phyloP scores from a whole-genome alignment of 805 yeast genomes.

The Hermanozyma aechmeae region DNA sequence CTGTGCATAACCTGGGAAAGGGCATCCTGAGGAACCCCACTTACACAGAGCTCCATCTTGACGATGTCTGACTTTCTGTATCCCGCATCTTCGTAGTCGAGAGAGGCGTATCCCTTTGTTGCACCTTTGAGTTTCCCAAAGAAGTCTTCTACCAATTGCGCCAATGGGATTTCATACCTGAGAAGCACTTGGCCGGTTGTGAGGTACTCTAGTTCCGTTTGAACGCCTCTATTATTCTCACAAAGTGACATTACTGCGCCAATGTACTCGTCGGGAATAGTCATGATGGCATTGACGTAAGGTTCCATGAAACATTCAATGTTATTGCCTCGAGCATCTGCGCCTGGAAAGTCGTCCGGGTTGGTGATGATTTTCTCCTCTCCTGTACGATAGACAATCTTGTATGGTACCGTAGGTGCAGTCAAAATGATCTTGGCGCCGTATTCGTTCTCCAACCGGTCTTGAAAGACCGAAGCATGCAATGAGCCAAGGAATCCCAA shows the following conservation, averaged over 20 bases:
- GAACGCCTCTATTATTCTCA: slow-evolving; percentile 76
- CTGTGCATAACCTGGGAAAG: slow-evolving; percentile 83
- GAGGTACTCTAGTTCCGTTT: slow-evolving; percentile 67
- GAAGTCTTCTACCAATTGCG: slow-evolving; percentile 89
- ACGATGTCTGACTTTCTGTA: slow-evolving; percentile 72
- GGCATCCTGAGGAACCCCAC: slow-evolving; percentile 86
- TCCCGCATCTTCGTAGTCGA: slow-evolving; percentile 93
- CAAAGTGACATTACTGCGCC: slow-evolving; percentile 84
- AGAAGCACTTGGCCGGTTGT: slow-evolving; percentile 74
- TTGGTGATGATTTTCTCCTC: slow-evolving; percentile 61
- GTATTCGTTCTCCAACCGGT: slow-evolving; percentile 84
- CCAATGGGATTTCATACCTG: slow-evolving; percentile 75
- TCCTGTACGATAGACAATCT: slow-evolving; percentile 61
- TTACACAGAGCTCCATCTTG: slow-evolving; percentile 81
- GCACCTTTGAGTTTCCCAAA: slow-evolving; percentile 87
- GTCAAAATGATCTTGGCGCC: slow-evolving; percentile 89
- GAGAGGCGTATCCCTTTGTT: slow-evolving; percentile 87
- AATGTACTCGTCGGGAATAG: slow-evolving; percentile 81
- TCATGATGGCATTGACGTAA: slow-evolving; percentile 80
- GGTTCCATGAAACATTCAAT: slow-evolving; percentile 66
- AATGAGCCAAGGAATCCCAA: slow-evolving; percentile 88
- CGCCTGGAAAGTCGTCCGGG: slow-evolving; percentile 88
- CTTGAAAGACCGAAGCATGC: slow-evolving; percentile 92
- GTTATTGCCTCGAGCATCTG: slow-evolving; percentile 32
- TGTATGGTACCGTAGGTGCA: slow-evolving; percentile 93